These are phyloP conservation scores for Saprolegnia parasitica DNA, from an alignment of 352 stramenopile genomes.

Conservation along the genomic window DNA sequence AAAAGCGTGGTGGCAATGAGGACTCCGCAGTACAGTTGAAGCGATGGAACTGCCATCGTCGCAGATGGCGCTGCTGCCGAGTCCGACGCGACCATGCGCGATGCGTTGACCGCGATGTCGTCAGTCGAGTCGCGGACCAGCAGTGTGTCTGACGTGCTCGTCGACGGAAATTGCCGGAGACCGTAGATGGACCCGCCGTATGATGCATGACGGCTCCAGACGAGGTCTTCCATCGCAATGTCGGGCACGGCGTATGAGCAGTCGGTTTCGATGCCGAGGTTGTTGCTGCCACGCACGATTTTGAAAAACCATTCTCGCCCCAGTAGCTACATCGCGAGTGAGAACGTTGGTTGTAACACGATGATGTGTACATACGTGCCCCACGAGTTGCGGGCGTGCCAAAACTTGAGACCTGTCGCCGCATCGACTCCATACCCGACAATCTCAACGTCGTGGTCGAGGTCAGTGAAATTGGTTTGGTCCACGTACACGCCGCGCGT, in stretches of 20 bases:
- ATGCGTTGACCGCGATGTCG: too few species aligned
- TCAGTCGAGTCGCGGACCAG: neutral
- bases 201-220: constrained; percentile 64
- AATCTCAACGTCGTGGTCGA: constrained; percentile 88
- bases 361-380: constrained; percentile 56
- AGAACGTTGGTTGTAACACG: neutral
- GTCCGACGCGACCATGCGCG: too few species aligned
- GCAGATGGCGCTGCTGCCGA: too few species aligned
- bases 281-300: constrained; percentile 84
- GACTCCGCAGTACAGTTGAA: too few species aligned
- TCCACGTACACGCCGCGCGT: constrained; percentile 88
- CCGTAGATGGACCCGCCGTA: constrained; percentile 77
- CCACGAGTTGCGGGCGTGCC: constrained; percentile 91
- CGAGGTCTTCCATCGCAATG: constrained; percentile 68
- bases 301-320: constrained; percentile 92
- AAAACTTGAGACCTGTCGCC: constrained; percentile 77
- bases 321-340: constrained; percentile 37
- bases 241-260: constrained; percentile 85
- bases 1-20: too few species aligned
- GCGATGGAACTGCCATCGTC: too few species aligned
- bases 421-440: constrained; percentile 87
- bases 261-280: constrained; percentile 87
- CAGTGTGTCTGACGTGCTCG: neutral
- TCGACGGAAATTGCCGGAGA: constrained; percentile 54
- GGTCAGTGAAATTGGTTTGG: constrained; percentile 80